phyloP scores from a whole-genome alignment of 805 yeast species.

The Maudiozyma turicensis region DNA sequence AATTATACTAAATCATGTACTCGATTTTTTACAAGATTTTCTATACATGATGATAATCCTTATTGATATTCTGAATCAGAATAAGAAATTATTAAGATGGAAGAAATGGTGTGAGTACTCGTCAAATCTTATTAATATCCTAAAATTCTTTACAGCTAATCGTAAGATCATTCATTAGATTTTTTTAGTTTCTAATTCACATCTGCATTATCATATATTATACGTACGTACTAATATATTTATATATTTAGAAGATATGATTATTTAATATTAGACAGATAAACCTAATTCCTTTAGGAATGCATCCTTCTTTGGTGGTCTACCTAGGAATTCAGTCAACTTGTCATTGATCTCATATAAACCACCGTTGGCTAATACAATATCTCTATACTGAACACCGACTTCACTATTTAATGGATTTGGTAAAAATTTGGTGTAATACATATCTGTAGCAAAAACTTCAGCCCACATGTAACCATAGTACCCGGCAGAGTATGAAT shows the following conservation, averaged over 20 bases:
- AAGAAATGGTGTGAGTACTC: conserved; percentile 13
- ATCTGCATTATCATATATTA: neutral
- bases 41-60: conserved; percentile 16
- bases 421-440: conserved; percentile 53
- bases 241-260: neutral
- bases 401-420: conserved; percentile 55
- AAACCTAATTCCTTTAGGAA: conserved; percentile 61
- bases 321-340: conserved; percentile 57
- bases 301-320: conserved; percentile 66
- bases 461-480: conserved; percentile 82
- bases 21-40: conserved; percentile 22
- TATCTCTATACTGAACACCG: conserved; percentile 63
- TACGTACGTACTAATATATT: conserved; percentile 1
- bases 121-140: conserved; percentile 17
- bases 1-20: conserved; percentile 4
- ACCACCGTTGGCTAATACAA: conserved; percentile 63
- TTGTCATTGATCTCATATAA: conserved; percentile 58
- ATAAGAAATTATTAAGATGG: conserved; percentile 5
- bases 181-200: neutral
- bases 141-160: conserved; percentile 12
- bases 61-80: conserved; percentile 14
- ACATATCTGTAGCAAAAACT: conserved; percentile 79
- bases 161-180: neutral
- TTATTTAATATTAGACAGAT: conserved; percentile 1
- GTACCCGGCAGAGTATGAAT: conserved; percentile 80